These are phyloP conservation scores for Aphanomyces astaci DNA, from an alignment of 352 stramenopile genomes.

Conservation along the genomic window DNA sequence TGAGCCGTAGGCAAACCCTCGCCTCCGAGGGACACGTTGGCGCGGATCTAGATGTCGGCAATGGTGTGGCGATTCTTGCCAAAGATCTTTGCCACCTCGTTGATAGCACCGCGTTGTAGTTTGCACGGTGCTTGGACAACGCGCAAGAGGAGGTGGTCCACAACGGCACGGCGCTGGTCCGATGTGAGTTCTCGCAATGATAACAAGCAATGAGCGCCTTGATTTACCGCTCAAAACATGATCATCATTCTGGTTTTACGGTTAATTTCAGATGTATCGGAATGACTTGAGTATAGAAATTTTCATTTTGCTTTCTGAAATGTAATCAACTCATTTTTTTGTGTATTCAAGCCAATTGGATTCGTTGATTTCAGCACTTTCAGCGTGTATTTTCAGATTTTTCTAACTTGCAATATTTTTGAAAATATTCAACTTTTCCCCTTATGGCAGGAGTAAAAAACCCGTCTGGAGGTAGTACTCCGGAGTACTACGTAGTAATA, in stretches of 20 bases:
- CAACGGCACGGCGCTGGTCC: neutral
- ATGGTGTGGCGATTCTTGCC: neutral
- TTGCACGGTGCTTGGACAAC: neutral
- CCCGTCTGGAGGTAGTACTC: too few species aligned
- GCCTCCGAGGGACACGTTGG: neutral
- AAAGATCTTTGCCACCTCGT: neutral
- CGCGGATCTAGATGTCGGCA: neutral
- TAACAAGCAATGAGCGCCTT: neutral
- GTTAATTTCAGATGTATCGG: neutral
- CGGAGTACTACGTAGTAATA: too few species aligned
- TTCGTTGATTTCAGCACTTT: neutral
- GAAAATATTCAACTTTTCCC: too few species aligned
- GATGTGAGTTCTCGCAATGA: neutral
- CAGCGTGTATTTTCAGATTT: too few species aligned
- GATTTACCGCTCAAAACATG: neutral
- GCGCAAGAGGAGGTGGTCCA: neutral
- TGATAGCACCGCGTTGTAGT: neutral
- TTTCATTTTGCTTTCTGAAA: neutral
- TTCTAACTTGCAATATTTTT: too few species aligned
- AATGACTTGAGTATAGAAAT: neutral
- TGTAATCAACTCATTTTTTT: neutral
- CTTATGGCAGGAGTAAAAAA: too few species aligned
- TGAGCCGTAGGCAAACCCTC: neutral
- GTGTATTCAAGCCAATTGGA: neutral
- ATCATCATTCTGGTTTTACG: neutral